Conservation (phyloP, 352 stramenopile genomes). For the Pythium guiyangense region DNA sequence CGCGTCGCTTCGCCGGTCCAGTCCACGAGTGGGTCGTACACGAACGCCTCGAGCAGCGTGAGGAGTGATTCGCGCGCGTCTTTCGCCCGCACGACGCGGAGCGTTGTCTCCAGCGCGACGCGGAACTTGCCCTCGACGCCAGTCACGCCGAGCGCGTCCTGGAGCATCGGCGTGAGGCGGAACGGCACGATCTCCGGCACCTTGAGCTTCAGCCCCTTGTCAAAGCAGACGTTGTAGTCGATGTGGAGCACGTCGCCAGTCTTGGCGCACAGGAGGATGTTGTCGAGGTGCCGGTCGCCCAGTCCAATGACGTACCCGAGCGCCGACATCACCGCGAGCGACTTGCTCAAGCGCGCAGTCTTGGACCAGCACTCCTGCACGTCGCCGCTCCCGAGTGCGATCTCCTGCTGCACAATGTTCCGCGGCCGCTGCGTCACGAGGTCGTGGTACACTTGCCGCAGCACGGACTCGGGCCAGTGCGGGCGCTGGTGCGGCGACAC, state of each 20-base stretch:
- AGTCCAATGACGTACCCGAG: conserved; percentile 88
- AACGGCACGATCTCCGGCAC: conserved; percentile 91
- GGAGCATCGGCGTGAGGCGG: conserved; percentile 80
- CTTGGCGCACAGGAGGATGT: conserved; percentile 82
- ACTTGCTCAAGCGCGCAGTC: conserved; percentile 52
- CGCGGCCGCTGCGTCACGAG: conserved; percentile 54
- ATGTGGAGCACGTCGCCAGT: conserved; percentile 89
- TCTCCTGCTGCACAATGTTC: conserved; percentile 65
- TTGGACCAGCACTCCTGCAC: conserved; percentile 68
- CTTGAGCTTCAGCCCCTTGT: conserved; percentile 83
- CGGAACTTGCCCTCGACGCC: conserved; percentile 74
- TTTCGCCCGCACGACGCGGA: conserved; percentile 62
- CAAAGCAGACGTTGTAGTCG: conserved; percentile 92
- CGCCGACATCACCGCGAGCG: conserved; percentile 83
- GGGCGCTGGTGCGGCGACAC: conserved; percentile 60
- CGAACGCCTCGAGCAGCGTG: conserved; percentile 78
- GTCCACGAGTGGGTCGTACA: conserved; percentile 82
- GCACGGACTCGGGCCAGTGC: conserved; percentile 48
- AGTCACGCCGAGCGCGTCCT: conserved; percentile 68
- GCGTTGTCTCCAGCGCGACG: conserved; percentile 60
- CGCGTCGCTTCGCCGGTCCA: conserved; percentile 53
- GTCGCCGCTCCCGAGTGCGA: conserved; percentile 45
- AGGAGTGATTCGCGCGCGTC: conserved; percentile 66
- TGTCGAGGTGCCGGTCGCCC: conserved; percentile 89
- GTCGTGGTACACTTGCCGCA: conserved; percentile 69